Conservation (phyloP, 768 basidiomycete genomes). For the Leccinum disarticulatum region DNA sequence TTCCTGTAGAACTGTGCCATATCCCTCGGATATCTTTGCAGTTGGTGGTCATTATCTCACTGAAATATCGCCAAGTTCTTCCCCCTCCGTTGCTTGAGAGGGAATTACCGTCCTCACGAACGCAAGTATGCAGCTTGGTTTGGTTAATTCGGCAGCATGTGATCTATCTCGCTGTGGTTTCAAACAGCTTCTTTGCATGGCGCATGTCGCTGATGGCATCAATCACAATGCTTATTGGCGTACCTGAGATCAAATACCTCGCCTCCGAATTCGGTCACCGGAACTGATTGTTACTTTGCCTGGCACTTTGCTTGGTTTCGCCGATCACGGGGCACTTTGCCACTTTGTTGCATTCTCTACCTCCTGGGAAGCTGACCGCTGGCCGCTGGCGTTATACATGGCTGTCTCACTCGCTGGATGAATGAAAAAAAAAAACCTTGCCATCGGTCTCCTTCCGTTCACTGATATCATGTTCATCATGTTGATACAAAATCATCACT, state of each 20-base stretch:
- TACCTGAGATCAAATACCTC: not conserved
- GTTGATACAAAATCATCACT: slow-evolving; percentile 6
- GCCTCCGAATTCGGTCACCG: too few relatives aligned
- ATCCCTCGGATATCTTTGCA: too few relatives aligned
- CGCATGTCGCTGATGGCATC: not conserved
- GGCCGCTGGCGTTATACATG: not conserved
- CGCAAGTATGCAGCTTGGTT: not conserved
- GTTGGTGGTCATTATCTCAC: too few relatives aligned
- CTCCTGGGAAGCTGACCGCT: not conserved
- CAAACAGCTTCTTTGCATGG: not conserved
- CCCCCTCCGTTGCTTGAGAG: not conserved
- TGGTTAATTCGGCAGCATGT: not conserved
- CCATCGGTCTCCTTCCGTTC: slow-evolving; percentile 15
- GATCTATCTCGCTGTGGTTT: not conserved
- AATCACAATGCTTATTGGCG: not conserved
- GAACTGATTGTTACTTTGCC: too few relatives aligned
- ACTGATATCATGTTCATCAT: slow-evolving; percentile 12
- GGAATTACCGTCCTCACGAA: not conserved
- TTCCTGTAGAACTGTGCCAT: too few relatives aligned
- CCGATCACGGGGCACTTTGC: too few relatives aligned
- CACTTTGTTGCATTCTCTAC: too few relatives aligned
- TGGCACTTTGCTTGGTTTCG: too few relatives aligned
- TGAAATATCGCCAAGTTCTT: not conserved
- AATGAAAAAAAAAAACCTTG: slow-evolving; percentile 12
- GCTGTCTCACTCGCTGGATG: slow-evolving; percentile 13